Conservation (phyloP, 2,329 filamentous ascomycete species). For the Corynespora cassiicola region DNA sequence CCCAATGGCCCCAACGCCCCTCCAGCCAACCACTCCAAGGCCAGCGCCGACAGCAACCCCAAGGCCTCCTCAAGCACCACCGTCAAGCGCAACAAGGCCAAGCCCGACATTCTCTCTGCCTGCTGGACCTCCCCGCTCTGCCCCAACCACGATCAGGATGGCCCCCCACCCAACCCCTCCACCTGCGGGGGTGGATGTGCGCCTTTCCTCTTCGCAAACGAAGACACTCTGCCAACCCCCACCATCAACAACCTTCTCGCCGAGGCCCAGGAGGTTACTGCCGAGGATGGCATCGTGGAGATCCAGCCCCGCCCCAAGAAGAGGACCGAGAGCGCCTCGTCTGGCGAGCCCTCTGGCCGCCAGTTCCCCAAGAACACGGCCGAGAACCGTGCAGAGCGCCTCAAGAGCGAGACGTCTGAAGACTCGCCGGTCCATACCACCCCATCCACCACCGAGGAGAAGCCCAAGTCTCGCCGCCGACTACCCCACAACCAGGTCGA, state of each 20-base stretch:
- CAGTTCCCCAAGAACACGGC: constrained; percentile 28
- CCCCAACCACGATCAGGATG: constrained; percentile 47
- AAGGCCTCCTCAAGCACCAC: constrained; percentile 22
- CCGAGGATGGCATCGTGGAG: constrained; percentile 45
- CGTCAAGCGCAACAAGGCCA: constrained; percentile 42
- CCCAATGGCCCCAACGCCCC: constrained; percentile 41
- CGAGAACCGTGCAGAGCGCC: constrained; percentile 22
- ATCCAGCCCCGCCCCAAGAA: constrained; percentile 44
- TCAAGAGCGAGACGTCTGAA: constrained; percentile 41
- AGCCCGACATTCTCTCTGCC: constrained; percentile 46
- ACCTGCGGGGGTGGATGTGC: constrained; percentile 49
- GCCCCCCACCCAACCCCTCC: constrained; percentile 47
- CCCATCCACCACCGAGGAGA: constrained; percentile 26
- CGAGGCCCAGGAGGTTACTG: constrained; percentile 37
- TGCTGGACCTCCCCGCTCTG: constrained; percentile 52
- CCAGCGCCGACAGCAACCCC: constrained; percentile 14
- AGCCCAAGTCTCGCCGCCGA: constrained; percentile 42
- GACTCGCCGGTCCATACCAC: constrained; percentile 33
- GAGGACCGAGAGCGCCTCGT: constrained; percentile 43
- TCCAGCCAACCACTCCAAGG: constrained; percentile 17
- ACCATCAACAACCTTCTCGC: constrained; percentile 34
- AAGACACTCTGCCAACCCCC: constrained; percentile 37
- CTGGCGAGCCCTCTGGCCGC: constrained; percentile 37
- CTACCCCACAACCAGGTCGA: constrained; percentile 55
- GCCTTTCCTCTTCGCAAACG: constrained; percentile 46